Percentiles rank a stretch among this genome's conserved stretches.
phyloP scores from a whole-genome alignment of 2,329 filamentous ascomycete species.

The Colletotrichum graminicola region DNA sequence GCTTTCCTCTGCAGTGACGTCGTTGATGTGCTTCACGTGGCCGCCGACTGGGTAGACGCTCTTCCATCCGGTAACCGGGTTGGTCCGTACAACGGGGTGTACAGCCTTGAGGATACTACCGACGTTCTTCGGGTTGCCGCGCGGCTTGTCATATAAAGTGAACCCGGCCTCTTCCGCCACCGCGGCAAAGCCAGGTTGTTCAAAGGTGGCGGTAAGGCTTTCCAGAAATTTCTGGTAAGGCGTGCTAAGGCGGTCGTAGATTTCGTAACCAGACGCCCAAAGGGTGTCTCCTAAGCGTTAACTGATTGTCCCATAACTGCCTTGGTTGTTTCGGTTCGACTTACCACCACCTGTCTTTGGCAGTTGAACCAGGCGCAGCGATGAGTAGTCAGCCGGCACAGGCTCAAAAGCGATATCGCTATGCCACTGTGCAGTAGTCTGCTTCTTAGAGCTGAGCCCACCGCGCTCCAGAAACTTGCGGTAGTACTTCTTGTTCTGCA shows the following conservation, averaged over 20 bases:
- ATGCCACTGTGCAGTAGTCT: conserved; percentile 52
- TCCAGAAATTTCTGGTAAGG: conserved; percentile 66
- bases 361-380: conserved; percentile 67
- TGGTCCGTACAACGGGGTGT: conserved; percentile 70
- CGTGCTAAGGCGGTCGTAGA: conserved; percentile 67
- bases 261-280: conserved; percentile 73
- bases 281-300: conserved; percentile 60
- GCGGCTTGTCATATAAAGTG: conserved; percentile 50
- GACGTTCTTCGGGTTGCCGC: conserved; percentile 58
- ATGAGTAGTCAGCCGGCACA: conserved; percentile 70
- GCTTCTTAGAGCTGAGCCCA: conserved; percentile 50
- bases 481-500: conserved; percentile 59
- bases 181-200: conserved; percentile 53
- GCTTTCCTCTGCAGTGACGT: conserved; percentile 57
- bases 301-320: neutral
- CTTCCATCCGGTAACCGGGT: conserved; percentile 74
- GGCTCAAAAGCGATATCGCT: conserved; percentile 73
- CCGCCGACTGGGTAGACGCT: conserved; percentile 57
- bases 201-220: conserved; percentile 61
- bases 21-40: conserved; percentile 58
- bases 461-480: conserved; percentile 41
- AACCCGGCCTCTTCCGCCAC: conserved; percentile 50
- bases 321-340: neutral
- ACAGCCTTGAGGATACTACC: conserved; percentile 61
- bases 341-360: conserved; percentile 64